Conservation (phyloP, 805 yeast genomes). For the Lipomyces oligophaga region DNA sequence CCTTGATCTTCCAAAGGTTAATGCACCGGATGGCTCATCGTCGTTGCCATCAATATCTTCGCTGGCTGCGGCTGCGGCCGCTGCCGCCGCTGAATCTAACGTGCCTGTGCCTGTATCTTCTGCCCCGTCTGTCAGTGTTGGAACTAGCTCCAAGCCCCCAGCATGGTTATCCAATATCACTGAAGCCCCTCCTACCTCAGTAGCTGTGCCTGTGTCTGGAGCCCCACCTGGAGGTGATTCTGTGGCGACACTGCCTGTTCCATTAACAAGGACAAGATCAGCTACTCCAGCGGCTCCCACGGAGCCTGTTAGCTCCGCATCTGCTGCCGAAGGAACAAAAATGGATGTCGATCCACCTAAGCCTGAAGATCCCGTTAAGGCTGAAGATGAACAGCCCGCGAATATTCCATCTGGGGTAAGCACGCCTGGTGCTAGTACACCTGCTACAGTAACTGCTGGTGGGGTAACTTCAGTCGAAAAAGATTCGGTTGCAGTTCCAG, state of each 20-base stretch:
- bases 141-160: neutral
- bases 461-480: neutral
- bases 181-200: conserved; percentile 11
- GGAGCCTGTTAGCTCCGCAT: neutral
- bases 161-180: neutral
- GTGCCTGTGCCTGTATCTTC: neutral
- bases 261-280: conserved; percentile 4
- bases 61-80: conserved; percentile 4
- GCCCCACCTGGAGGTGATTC: conserved; percentile 1
- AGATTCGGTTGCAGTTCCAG: neutral
- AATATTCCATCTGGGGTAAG: neutral
- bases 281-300: conserved; percentile 3
- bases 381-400: too few relatives aligned
- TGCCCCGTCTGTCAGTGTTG: neutral
- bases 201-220: conserved; percentile 4
- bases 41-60: neutral
- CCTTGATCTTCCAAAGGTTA: conserved; percentile 5
- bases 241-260: conserved; percentile 4
- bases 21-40: neutral
- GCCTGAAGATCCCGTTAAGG: too few relatives aligned
- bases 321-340: neutral
- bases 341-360: conserved; percentile 1
- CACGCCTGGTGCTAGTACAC: neutral
- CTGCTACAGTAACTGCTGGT: neutral
- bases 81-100: conserved; percentile 1